Base-by-base conservation (phyloP, 2,329 filamentous ascomycete genomes). In the Beauveria scarabaeidicola region DNA sequence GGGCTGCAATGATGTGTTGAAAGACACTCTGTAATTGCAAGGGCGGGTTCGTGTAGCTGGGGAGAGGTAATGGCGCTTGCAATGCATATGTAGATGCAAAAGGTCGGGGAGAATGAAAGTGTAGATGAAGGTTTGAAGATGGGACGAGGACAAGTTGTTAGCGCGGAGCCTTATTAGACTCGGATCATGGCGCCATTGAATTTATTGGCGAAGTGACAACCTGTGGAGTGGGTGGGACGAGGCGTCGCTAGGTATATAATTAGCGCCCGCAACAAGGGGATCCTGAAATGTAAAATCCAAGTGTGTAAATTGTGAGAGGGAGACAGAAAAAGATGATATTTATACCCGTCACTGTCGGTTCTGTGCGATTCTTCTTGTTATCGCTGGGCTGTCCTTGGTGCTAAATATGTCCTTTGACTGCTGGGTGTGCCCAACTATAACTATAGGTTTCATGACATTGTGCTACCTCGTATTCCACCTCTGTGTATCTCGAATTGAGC, bases 171-270 rank as follows among this genome's bases (percentile, higher is more conserved):
- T 52, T 38, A 32, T 52, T 38, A 32, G 36, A 13, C 48, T 38
- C 19, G 27, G 50, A 27, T 15, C 29, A 21, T 38, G 17, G 50
- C 21, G 17, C 19, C 19, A 38, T 41, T 13, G 32, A 6, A 36
- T 13, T 13, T 15, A 36, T 36, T 36, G 11, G 52, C 25, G 23
- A 38, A 54, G 52, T 54, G 52, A 54, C 52, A 54, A n/a, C 25
- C 52, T 54, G 52, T 54, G 52, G 52, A 54, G 52, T 27, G 25
- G 23, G 32, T 21, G 48, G 29, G 29, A 53, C 51, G 41, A 53
- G 19, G 51, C 32, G 29, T 54, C 23, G 9, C 17, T 36, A n/a
- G n/a, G n/a, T n/a, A 32, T 13, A 11, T 13, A 36, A 9, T 54
- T 53, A 41, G 51, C 32, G 51, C 36, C 23, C 17, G 23, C 21